Conservation (phyloP, 208 protist species). For the Leishmania mexicana region DNA sequence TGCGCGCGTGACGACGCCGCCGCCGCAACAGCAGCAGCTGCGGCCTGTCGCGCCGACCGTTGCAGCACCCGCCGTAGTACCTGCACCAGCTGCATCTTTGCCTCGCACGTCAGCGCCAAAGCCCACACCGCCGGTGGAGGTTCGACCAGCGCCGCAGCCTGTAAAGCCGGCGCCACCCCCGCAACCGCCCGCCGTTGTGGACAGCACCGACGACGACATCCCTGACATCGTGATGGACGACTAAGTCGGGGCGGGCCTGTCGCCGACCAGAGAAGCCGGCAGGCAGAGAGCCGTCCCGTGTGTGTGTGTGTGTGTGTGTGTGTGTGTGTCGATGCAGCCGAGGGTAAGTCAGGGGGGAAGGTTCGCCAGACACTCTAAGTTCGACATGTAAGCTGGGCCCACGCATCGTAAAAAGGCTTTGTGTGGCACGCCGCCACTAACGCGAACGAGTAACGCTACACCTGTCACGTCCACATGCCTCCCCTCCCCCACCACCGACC, state of each 20-base stretch:
- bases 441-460: neutral
- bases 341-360: neutral
- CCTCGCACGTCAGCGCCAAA: neutral
- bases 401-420: neutral
- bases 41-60: neutral
- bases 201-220: conserved; percentile 44
- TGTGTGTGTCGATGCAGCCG: neutral
- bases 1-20: neutral
- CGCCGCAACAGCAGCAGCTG: neutral
- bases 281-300: neutral
- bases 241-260: conserved; percentile 10
- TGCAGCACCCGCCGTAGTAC: neutral
- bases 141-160: conserved; percentile 2
- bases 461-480: neutral
- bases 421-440: neutral
- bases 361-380: neutral
- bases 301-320: neutral
- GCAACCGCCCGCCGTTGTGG: neutral
- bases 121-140: neutral
- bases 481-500: neutral
- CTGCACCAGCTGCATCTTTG: neutral
- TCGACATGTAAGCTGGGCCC: neutral
- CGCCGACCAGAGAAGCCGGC: neutral
- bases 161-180: no score
- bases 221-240: conserved; percentile 72